These are phyloP conservation scores for Lentinula aciculospora DNA, from an alignment of 768 basidiomycete species.

Conservation along the genomic window DNA sequence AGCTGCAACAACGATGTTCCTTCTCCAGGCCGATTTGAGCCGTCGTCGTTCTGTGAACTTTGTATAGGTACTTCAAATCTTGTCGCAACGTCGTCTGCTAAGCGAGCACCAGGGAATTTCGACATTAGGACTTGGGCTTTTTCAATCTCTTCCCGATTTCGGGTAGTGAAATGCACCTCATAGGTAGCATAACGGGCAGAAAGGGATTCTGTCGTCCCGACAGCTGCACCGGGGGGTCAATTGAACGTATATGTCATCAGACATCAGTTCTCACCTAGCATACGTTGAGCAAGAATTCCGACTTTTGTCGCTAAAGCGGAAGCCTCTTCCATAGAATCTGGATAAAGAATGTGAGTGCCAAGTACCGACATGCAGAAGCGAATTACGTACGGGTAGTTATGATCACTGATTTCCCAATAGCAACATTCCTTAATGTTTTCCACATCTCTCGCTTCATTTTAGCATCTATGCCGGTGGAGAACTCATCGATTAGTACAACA, in stretches of 20 bases:
- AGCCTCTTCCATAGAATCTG: slow-evolving; percentile 83
- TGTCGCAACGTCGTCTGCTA: slow-evolving; percentile 71
- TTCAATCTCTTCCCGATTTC: slow-evolving; percentile 52
- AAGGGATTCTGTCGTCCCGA: slow-evolving; percentile 61
- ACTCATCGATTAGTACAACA: slow-evolving; percentile 78
- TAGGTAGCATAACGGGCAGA: slow-evolving; percentile 67
- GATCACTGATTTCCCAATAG: slow-evolving; percentile 62
- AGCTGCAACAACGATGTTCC: slow-evolving; percentile 50
- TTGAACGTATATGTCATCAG: too few relatives aligned
- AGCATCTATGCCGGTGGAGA: slow-evolving; percentile 78
- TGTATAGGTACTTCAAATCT: slow-evolving; percentile 68
- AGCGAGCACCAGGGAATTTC: slow-evolving; percentile 53
- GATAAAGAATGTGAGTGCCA: neutral
- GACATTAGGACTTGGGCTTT: slow-evolving; percentile 59
- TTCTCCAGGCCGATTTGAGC: too few relatives aligned
- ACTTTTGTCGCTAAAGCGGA: slow-evolving; percentile 73
- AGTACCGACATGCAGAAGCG: neutral
- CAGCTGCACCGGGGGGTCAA: too few relatives aligned
- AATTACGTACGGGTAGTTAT: slow-evolving; percentile 60
- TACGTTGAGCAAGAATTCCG: slow-evolving; percentile 65
- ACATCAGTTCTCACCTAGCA: slow-evolving; percentile 46
- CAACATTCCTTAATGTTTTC: slow-evolving; percentile 60
- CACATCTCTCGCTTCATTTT: slow-evolving; percentile 85
- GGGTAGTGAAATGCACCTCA: slow-evolving; percentile 71
- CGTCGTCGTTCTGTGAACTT: slow-evolving; percentile 16